A percentile compares a stretch with the other conserved stretches of the same genome.
Conservation (phyloP, 495 filamentous ascomycete genomes). For the Trypethelium eluteriae region DNA sequence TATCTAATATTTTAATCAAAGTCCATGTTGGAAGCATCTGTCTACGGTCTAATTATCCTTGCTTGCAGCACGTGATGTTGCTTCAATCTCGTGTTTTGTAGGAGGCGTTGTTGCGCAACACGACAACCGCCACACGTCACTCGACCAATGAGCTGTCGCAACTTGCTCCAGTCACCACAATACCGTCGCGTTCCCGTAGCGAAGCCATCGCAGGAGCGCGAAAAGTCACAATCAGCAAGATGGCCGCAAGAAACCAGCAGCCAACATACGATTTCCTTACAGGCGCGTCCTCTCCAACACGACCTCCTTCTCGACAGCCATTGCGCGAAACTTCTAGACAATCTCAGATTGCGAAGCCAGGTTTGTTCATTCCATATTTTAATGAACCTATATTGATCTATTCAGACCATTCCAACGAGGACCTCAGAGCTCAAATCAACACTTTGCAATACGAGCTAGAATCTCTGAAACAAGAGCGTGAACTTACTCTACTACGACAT, state of each 20-base stretch:
- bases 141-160: background rate
- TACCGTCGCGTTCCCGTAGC: background rate
- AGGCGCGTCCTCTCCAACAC: conserved; percentile 37
- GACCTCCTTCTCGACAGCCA: conserved; percentile 27
- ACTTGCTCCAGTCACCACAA: background rate
- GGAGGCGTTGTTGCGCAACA: background rate
- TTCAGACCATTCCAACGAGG: conserved; percentile 49
- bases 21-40: background rate
- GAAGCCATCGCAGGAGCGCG: background rate
- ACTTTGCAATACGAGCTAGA: conserved; percentile 64
- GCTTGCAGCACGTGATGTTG: conserved; percentile 3
- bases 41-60: background rate
- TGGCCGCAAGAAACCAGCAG: conserved; percentile 39
- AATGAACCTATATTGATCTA: conserved; percentile 3
- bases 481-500: conserved; percentile 63
- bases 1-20: no score
- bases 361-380: background rate
- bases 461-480: conserved; percentile 75
- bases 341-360: conserved; percentile 29
- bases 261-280: conserved; percentile 56
- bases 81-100: conserved; percentile 4
- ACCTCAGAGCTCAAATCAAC: conserved; percentile 59
- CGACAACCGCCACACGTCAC: background rate
- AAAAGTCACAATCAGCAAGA: background rate
- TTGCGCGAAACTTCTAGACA: conserved; percentile 37